Base-by-base conservation (phyloP, 352 stramenopile genomes). In the Aphanomyces euteiches region DNA sequence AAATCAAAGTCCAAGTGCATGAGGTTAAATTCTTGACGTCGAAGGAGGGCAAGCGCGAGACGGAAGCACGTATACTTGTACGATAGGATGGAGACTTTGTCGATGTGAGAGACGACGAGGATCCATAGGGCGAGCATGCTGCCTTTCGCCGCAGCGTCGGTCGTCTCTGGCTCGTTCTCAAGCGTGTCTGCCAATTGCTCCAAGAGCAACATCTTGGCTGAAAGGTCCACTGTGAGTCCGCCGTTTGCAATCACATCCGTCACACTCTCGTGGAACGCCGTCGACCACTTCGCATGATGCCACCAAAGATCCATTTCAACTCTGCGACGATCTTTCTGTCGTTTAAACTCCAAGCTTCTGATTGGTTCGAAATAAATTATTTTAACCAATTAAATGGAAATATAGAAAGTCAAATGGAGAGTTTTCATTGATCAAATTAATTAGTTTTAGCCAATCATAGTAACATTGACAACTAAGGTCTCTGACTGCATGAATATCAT, bases 61-160 rank as follows among this genome's bases (percentile, higher is more conserved):
- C 59, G 59, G 13, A 56, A 67, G 28, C 59, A 67, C 39, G 43
- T 56, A 40, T 67, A 56, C 59, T 67, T 56, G 59, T 56, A 56
- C 41, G 19, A 41, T 10, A 67, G 6, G 4, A 67, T 34, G 7
- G 59, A 67, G 17, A 67, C 21, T 13, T 67, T 17, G 41, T 56
- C 59, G 7, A 67, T 45, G 41, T 67, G 39, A 5, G 15, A 39
- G 38, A 67, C 38, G 41, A 67, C 15, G 10, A 67, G 13, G n/a
- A 67, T 50, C 43, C 59, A 56, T 13, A 67, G 41, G 21, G 59
- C 59, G 8, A 67, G 59, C 59, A 67, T 56, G 40, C 39, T 56
- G 19, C 43, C 59, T 21, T 56, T 56, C n/a, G 43, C 28, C n/a
- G 41, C 21, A 28, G 17, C 59, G 36, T 66, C 39, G 40, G n/a